Percentiles rank a stretch among this genome's conserved stretches.
Evolutionary conservation across 257 asterid species (phyloP).

Genomic region (Gardenia jasminoides): DNA sequence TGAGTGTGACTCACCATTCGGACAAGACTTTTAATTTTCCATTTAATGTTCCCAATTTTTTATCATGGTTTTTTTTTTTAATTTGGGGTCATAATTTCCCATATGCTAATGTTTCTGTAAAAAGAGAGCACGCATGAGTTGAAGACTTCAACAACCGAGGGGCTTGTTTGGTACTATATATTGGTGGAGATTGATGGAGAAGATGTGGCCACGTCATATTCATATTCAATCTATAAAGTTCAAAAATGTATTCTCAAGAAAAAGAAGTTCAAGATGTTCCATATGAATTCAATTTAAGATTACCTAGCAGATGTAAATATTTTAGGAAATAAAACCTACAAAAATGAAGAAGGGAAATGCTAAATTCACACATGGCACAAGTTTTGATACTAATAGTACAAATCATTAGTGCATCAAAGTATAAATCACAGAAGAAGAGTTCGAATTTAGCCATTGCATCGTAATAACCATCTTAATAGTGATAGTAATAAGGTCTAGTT

Average conservation of each 20-base stretch:
- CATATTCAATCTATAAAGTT: background rate
- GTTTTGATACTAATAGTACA: too few relatives aligned
- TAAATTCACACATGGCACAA: too few relatives aligned
- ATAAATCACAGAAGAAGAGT: too few relatives aligned
- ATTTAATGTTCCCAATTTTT: background rate
- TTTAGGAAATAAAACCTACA: too few relatives aligned
- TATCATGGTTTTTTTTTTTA: background rate
- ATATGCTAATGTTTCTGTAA: background rate
- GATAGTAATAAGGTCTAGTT: too few relatives aligned
- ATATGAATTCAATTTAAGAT: background rate
- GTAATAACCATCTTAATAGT: too few relatives aligned
- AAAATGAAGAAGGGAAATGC: too few relatives aligned
- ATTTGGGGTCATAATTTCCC: background rate
- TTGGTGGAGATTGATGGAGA: constrained; percentile 1
- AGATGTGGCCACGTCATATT: background rate
- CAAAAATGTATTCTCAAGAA: background rate
- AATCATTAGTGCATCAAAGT: too few relatives aligned
- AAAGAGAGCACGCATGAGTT: background rate
- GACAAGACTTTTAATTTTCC: background rate
- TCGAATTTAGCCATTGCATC: too few relatives aligned
- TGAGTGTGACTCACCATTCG: background rate
- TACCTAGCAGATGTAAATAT: too few relatives aligned
- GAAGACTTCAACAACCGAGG: too few relatives aligned
- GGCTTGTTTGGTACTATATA: background rate
- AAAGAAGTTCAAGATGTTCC: background rate